Evolutionary conservation across 768 basidiomycete genomes (phyloP), one percentile per base, ranked within the genome.

Genomic region (Trametes sanguinea): DNA sequence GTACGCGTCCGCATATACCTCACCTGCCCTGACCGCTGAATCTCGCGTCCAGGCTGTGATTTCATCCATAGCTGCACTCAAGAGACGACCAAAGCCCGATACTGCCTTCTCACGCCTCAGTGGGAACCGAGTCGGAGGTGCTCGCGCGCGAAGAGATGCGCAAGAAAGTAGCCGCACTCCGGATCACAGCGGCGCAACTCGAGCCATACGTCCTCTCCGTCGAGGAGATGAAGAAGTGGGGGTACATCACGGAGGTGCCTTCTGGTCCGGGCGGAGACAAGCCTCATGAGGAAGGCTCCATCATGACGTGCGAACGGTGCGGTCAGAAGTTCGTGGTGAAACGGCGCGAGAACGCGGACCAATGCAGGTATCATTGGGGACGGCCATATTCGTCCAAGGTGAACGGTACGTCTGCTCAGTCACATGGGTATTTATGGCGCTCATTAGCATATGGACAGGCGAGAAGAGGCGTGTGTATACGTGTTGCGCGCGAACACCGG

Each of bases 361-460:
- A 89, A 65, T 98, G 96, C 71, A 75, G 80, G 0, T 88, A 85
- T 71, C 96, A 98, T 74, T 94, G 90, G 89, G 95, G 94, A 0
- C 87, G 81, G 67, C 77, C 84, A 0, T 83, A 83, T 64, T 84
- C 79, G 4, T 83, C 78, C 51, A 83, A 81, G 29, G 78, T 87
- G 39, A 85, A 86, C 51, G 95, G 94, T 88, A 69, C 66, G 82
- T 72, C 60, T 51, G 40, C 13, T 51, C 9, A 22, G 7, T 32
- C 7, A 45, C n/a, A 17, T 29, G 9, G 22, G 22, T 27, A 16
- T 27, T 13, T 32, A 17, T 29, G 30, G 46, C 33, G 37, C 39
- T 35, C 30, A 42, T 16, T 40, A 17, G 4, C 6, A 4, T 13
- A 22, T 29, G 2, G 54, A 3, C 73, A 91, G 90, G 88, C 44